Evolutionary conservation across 176 grass and related monocot genomes (phyloP).

Genomic region (Panicum miliaceum): DNA sequence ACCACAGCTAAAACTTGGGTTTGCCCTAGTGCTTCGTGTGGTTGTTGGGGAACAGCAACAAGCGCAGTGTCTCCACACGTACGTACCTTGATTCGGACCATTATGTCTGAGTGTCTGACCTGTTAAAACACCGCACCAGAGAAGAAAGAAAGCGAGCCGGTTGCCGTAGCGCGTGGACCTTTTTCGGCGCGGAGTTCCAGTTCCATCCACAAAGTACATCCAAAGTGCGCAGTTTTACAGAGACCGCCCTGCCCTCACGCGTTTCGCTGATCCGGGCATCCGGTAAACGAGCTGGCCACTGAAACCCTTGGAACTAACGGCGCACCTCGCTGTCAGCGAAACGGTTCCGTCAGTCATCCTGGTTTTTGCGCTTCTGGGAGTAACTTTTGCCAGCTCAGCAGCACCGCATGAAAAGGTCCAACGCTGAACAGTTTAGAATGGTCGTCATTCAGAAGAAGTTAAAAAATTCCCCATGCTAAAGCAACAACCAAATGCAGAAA

Average conservation of each 20-base stretch:
- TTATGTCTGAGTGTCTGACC: background rate
- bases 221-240: background rate
- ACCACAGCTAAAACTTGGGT: background rate
- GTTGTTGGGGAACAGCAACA: conserved; percentile 1
- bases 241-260: conserved; percentile 11
- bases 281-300: conserved; percentile 26
- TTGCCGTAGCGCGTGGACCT: conserved; percentile 16
- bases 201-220: conserved; percentile 17
- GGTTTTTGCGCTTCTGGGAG: background rate
- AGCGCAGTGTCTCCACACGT: background rate
- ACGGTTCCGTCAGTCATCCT: background rate
- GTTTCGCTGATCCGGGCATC: conserved; percentile 9
- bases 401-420: conserved; percentile 7
- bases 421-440: background rate
- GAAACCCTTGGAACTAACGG: background rate
- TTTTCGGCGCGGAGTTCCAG: background rate
- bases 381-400: background rate
- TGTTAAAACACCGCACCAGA: conserved; percentile 28
- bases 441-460: background rate
- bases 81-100: conserved; percentile 22
- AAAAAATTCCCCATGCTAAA: background rate
- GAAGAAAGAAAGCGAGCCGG: background rate
- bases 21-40: background rate
- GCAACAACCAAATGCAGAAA: background rate
- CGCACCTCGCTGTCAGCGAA: background rate